Base-by-base conservation (phyloP, 2,329 filamentous ascomycete species). In the Rutstroemia sp. region DNA sequence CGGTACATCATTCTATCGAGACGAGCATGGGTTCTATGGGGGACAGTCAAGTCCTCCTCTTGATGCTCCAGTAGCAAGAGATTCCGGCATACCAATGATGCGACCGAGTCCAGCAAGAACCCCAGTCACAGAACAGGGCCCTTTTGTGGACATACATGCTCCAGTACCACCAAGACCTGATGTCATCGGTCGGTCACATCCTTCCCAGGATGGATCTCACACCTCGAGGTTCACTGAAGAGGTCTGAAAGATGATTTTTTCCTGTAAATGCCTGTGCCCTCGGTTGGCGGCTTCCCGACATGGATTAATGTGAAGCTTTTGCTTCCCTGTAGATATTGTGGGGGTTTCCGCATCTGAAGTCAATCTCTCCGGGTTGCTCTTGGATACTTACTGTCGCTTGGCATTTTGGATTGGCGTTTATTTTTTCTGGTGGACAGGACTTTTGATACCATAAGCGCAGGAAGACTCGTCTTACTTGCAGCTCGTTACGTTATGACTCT, bases 71-170 rank as follows among this genome's bases (percentile, higher is more conserved):
- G 49, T 30, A 23, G 19, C 60, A 41, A 60, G 65, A 30, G 76
- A 80, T 54, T 84, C 81, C 65, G 81, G 82, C 9, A 72, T 83
- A 4, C 77, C 79, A n/a, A 73, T 84, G 34, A 78, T 84, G 66
- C 77, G 83, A 59, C 78, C 81, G n/a, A 81, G 85, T n/a, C 85
- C 85, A 16, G 82, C 79, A 18, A 78, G 83, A 54, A 83, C 81
- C 3, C 80, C 85, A 1, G 72, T 86, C 16, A 79, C 80, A 57
- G 78, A 81, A 58, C 74, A 78, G 50, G 76, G 74, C 23, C 78
- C 79, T 0, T 80, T 52, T 19, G 12, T 42, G 27, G 60, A 62
- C 10, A 53, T 57, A 8, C 60, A 63, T 27, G 48, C 61, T 19
- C 53, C 59, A 18, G 56, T 58, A 51, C 62, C 62, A 18, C 61